Evolutionary conservation across 495 filamentous ascomycete genomes (phyloP).

Genomic region (Rostrohypoxylon terebratum): DNA sequence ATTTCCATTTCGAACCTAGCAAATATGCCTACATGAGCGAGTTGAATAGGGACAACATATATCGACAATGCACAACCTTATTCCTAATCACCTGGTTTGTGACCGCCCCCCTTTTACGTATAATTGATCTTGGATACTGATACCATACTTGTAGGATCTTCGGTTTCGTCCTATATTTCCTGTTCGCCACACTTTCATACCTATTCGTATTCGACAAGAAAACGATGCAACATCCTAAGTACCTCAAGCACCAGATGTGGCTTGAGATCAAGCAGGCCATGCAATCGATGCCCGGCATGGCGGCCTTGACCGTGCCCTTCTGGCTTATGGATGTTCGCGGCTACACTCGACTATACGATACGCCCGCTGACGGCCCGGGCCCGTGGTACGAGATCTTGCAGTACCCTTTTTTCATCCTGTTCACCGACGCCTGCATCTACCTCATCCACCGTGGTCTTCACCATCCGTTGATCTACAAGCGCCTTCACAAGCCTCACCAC

Average conservation of each 20-base stretch:
- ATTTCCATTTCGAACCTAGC: constrained; percentile 75
- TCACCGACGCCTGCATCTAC: constrained; percentile 96
- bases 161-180: constrained; percentile 84
- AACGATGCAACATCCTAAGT: constrained; percentile 91
- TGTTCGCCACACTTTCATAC: constrained; percentile 86
- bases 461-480: constrained; percentile 84
- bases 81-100: constrained; percentile 88
- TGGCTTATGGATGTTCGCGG: constrained; percentile 88
- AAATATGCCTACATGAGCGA: constrained; percentile 84
- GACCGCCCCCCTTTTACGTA: constrained; percentile 16
- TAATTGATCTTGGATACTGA: constrained; percentile 35
- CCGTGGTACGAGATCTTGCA: constrained; percentile 83
- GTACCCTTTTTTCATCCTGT: constrained; percentile 90
- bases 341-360: constrained; percentile 88
- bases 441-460: constrained; percentile 93
- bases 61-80: constrained; percentile 79
- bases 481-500: constrained; percentile 96
- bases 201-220: constrained; percentile 93
- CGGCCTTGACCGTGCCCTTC: constrained; percentile 82
- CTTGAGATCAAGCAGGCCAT: constrained; percentile 87
- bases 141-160: constrained; percentile 72
- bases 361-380: constrained; percentile 75
- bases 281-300: constrained; percentile 81
- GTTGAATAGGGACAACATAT: constrained; percentile 83
- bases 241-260: constrained; percentile 90